Evolutionary conservation across 2,329 filamentous ascomycete species (phyloP).

Genomic region (Xylariales sp.): DNA sequence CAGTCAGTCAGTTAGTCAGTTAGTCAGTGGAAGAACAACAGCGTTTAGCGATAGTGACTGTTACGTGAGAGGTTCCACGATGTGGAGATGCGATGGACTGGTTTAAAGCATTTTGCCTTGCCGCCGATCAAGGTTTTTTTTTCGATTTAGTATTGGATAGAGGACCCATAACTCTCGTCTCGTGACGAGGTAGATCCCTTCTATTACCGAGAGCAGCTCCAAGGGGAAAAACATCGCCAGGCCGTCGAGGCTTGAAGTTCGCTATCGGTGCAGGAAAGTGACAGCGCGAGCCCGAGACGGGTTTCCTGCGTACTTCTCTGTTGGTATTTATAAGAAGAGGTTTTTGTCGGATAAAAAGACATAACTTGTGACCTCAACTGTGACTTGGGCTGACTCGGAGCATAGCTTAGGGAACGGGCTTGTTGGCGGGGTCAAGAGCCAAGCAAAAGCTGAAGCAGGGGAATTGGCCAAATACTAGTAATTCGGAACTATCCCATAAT

Average conservation of each 20-base stretch:
- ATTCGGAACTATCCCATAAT: neutral
- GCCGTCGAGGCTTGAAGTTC: neutral
- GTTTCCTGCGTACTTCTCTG: no score
- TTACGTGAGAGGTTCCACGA: constrained; percentile 41
- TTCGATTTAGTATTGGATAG: constrained; percentile 3
- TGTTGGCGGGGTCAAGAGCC: constrained; percentile 14
- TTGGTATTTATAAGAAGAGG: neutral
- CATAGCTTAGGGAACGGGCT: neutral
- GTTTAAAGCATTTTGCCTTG: constrained; percentile 13
- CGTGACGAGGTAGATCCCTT: constrained; percentile 35
- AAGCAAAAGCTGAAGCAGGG: constrained; percentile 32
- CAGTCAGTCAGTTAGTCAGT: no score
- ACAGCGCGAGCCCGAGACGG: neutral
- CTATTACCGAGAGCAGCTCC: constrained; percentile 4
- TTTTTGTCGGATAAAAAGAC: neutral
- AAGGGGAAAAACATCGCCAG: neutral
- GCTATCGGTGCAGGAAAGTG: neutral
- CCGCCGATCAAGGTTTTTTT: neutral
- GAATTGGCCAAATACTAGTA: constrained; percentile 2
- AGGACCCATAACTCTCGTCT: constrained; percentile 34
- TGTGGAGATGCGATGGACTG: constrained; percentile 37
- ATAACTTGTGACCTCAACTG: neutral
- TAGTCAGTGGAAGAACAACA: constrained; percentile 15
- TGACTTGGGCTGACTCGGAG: neutral
- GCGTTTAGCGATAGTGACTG: constrained; percentile 34